Conservation (phyloP, 768 basidiomycete species). For the Hygrophoropsis aurantiaca region DNA sequence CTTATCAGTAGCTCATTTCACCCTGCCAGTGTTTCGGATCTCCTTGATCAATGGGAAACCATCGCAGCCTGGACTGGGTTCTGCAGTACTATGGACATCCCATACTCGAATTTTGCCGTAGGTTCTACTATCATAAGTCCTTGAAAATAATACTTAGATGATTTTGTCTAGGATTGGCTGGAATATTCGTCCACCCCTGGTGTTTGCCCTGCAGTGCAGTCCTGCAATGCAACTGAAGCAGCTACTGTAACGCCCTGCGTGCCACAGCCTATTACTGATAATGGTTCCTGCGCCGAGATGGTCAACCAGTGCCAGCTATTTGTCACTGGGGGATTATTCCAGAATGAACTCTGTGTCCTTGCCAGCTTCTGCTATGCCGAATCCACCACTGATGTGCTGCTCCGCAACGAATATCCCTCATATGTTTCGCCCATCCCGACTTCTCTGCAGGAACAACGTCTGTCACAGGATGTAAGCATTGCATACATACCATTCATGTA, state of each 20-base stretch:
- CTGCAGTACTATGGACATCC: background rate
- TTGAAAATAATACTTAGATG: too few relatives aligned
- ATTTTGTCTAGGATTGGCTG: background rate
- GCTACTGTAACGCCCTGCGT: background rate
- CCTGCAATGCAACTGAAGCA: background rate
- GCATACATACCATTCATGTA: too few relatives aligned
- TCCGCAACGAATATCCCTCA: conserved; percentile 12
- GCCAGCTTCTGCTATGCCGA: conserved; percentile 23
- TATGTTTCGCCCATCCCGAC: conserved; percentile 4
- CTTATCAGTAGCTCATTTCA: background rate
- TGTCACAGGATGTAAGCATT: conserved; percentile 11
- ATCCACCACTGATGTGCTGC: conserved; percentile 20
- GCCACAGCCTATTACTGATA: background rate
- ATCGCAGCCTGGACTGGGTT: background rate
- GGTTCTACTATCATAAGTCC: too few relatives aligned
- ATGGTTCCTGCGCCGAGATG: conserved; percentile 13
- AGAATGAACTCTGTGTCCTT: conserved; percentile 22
- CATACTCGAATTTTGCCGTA: background rate
- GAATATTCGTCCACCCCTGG: background rate
- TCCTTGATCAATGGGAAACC: background rate
- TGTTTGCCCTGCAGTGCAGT: background rate
- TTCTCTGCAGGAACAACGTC: conserved; percentile 10
- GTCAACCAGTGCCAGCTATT: conserved; percentile 15
- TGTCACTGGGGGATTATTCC: conserved; percentile 20
- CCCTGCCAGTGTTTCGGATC: background rate